Evolutionary conservation across 2,329 filamentous ascomycete species (phyloP).

Genomic region (Penicillium verrucosum): DNA sequence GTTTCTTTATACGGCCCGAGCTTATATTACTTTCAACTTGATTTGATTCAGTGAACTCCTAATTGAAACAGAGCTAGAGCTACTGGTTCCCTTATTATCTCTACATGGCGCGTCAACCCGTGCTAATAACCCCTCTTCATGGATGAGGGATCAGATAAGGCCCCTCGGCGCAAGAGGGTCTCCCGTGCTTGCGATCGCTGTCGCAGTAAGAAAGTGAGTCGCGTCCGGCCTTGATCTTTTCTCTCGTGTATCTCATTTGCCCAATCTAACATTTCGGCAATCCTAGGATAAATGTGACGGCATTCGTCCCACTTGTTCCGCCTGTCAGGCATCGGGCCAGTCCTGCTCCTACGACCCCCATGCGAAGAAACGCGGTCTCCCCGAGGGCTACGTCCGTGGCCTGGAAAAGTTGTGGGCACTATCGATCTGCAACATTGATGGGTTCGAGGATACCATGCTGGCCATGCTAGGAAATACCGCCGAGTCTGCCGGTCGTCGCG

Average conservation of each 20-base stretch:
- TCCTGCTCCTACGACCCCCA: conserved; percentile 45
- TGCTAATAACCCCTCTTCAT: conserved; percentile 31
- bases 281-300: conserved; percentile 45
- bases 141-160: conserved; percentile 41
- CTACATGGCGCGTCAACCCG: conserved; percentile 27
- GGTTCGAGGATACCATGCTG: conserved; percentile 43
- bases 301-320: conserved; percentile 42
- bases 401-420: conserved; percentile 48
- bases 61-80: not conserved
- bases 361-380: conserved; percentile 46
- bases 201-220: conserved; percentile 42
- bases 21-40: not conserved
- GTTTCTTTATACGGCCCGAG: not conserved
- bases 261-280: not conserved
- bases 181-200: conserved; percentile 47
- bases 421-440: conserved; percentile 44
- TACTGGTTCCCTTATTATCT: not conserved
- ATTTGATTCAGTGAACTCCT: not conserved
- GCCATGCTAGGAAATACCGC: conserved; percentile 37
- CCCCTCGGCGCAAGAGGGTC: conserved; percentile 44
- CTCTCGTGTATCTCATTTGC: not conserved
- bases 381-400: conserved; percentile 47
- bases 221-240: not conserved
- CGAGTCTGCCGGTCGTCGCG: conserved; percentile 31
- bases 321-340: conserved; percentile 40